phyloP scores from a whole-genome alignment of 1,284 basidiomycete genomes.

The Trametes polyzona region DNA sequence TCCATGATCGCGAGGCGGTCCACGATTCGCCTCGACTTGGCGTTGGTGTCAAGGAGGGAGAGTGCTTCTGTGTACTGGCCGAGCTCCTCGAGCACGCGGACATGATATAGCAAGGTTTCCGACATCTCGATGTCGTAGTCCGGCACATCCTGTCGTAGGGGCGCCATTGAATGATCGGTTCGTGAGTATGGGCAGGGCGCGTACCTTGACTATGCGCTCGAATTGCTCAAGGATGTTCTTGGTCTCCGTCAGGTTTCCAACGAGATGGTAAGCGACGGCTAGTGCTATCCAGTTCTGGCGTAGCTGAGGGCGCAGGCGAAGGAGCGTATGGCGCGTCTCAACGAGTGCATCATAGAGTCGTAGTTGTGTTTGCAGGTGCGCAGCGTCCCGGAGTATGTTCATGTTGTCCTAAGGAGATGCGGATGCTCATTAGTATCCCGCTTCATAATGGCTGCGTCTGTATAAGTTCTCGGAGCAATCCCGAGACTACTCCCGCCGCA shows the following conservation, averaged over 20 bases:
- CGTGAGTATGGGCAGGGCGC: constrained; percentile 14
- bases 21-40: constrained; percentile 68
- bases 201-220: constrained; percentile 64
- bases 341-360: constrained; percentile 82
- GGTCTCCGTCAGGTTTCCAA: constrained; percentile 75
- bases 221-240: constrained; percentile 77
- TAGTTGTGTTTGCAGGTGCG: constrained; percentile 90
- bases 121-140: constrained; percentile 85
- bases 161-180: neutral
- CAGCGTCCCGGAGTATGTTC: constrained; percentile 91
- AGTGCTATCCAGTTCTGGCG: constrained; percentile 92
- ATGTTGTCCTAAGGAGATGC: constrained; percentile 84
- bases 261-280: constrained; percentile 89
- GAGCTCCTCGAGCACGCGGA: constrained; percentile 79
- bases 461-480: no score
- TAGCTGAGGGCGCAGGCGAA: constrained; percentile 81
- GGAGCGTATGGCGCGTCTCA: constrained; percentile 82
- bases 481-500: no score
- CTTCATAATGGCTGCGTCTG: no score
- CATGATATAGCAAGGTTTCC: constrained; percentile 85
- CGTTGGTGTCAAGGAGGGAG: constrained; percentile 64
- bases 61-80: constrained; percentile 69
- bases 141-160: constrained; percentile 61
- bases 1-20: constrained; percentile 76
- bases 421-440: neutral